Conservation (phyloP, 371 early-diverging fungal species). For the Syncephalastrum sp. region DNA sequence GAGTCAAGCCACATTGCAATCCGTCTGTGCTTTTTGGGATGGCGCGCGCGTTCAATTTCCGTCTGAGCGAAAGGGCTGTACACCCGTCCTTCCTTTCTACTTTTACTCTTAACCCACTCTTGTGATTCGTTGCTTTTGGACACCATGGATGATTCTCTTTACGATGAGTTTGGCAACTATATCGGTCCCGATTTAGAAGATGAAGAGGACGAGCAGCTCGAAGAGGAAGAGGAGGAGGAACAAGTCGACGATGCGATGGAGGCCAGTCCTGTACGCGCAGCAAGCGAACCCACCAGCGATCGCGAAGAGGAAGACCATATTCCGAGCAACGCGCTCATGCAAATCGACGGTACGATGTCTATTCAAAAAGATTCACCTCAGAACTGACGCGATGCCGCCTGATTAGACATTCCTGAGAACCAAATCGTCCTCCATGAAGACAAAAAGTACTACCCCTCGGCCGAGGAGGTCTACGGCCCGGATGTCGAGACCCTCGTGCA, state of each 20-base stretch:
- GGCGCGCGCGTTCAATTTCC: too few species aligned
- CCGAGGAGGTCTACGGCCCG: conserved; percentile 95
- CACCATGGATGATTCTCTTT: conserved; percentile 78
- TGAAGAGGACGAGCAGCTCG: conserved; percentile 46
- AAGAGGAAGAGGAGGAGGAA: conserved; percentile 46
- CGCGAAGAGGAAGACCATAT: conserved; percentile 13
- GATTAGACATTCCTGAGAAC: conserved; percentile 59
- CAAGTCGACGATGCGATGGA: conserved; percentile 6
- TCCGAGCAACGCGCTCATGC: conserved; percentile 36
- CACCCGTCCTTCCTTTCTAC: too few species aligned
- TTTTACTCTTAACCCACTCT: too few species aligned
- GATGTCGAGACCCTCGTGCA: conserved; percentile 96
- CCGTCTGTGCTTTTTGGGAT: too few species aligned
- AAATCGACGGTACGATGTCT: conserved; percentile 34
- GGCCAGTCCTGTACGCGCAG: too few species aligned
- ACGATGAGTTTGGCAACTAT: conserved; percentile 98
- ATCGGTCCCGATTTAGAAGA: conserved; percentile 92
- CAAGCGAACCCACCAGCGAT: too few species aligned
- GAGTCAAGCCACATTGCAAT: too few species aligned
- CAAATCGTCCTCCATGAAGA: conserved; percentile 96
- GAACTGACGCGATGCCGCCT: conserved; percentile 1
- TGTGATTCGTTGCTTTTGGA: not conserved
- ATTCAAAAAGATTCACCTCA: not conserved
- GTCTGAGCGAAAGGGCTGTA: too few species aligned
- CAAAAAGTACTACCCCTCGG: conserved; percentile 96